phyloP scores from a whole-genome alignment of 768 basidiomycete species.

The Russula dissimulans region DNA sequence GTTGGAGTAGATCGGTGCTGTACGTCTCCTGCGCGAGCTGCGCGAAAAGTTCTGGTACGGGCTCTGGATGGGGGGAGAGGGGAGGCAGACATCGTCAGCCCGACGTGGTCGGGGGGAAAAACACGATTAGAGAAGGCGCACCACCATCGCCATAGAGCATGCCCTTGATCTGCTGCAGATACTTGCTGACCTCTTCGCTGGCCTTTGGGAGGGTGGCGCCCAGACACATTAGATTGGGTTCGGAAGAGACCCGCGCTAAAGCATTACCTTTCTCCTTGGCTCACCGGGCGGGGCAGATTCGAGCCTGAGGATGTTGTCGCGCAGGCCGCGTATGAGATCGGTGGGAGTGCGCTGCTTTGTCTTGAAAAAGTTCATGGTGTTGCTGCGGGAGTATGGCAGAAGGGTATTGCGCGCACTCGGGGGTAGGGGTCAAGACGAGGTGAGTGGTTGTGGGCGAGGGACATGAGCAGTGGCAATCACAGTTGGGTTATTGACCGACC shows the following conservation, averaged over 20 bases:
- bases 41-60: constrained; percentile 81
- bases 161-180: constrained; percentile 81
- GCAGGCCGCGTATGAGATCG: constrained; percentile 74
- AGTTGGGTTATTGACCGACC: constrained; percentile 4
- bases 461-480: background rate
- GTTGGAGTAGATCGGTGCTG: constrained; percentile 75
- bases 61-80: constrained; percentile 38
- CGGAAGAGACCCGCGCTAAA: background rate
- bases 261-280: constrained; percentile 65
- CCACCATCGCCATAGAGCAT: constrained; percentile 86
- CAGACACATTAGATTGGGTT: background rate
- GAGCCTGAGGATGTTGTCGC: constrained; percentile 70
- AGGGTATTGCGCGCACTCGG: background rate
- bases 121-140: constrained; percentile 27
- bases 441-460: background rate
- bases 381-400: background rate
- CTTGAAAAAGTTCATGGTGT: constrained; percentile 92
- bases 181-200: constrained; percentile 82
- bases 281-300: constrained; percentile 73
- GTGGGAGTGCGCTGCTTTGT: constrained; percentile 80
- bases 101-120: background rate
- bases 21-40: constrained; percentile 96
- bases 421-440: background rate
- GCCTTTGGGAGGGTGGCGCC: constrained; percentile 41
- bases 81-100: background rate